Conservation (phyloP, 345 rosid genomes). For the Leavenworthia alabamica region DNA sequence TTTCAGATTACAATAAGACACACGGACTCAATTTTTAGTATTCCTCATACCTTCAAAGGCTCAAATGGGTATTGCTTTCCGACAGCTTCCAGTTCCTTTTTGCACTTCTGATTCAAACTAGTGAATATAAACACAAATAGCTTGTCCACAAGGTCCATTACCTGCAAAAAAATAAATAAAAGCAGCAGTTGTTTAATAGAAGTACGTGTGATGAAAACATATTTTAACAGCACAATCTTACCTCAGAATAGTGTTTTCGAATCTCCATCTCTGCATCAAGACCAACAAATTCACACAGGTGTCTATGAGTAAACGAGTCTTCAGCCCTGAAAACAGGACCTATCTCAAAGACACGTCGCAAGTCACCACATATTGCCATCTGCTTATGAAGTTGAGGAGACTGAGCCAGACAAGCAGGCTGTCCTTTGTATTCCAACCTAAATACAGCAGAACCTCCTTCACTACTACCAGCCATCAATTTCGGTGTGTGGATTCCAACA, state of each 20-base stretch:
- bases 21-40: not conserved
- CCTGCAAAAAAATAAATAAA: conserved; percentile 31
- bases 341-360: conserved; percentile 66
- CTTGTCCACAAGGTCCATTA: conserved; percentile 61
- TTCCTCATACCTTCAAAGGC: conserved; percentile 52
- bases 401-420: conserved; percentile 80
- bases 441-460: conserved; percentile 96
- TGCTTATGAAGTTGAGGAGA: conserved; percentile 96
- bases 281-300: conserved; percentile 57
- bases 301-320: conserved; percentile 84
- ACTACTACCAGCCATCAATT: conserved; percentile 75
- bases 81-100: conserved; percentile 66
- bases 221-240: conserved; percentile 10
- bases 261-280: conserved; percentile 87
- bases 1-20: not conserved
- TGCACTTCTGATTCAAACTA: conserved; percentile 49
- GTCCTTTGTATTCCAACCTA: conserved; percentile 79
- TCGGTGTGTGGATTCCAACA: conserved; percentile 74
- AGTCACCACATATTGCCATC: conserved; percentile 75
- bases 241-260: conserved; percentile 58
- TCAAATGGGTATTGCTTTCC: conserved; percentile 65
- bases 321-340: conserved; percentile 92
- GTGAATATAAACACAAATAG: conserved; percentile 64
- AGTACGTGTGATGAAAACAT: not conserved
- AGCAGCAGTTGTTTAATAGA: not conserved